Conservation (phyloP, 768 basidiomycete species). For the Russula brevipes region DNA sequence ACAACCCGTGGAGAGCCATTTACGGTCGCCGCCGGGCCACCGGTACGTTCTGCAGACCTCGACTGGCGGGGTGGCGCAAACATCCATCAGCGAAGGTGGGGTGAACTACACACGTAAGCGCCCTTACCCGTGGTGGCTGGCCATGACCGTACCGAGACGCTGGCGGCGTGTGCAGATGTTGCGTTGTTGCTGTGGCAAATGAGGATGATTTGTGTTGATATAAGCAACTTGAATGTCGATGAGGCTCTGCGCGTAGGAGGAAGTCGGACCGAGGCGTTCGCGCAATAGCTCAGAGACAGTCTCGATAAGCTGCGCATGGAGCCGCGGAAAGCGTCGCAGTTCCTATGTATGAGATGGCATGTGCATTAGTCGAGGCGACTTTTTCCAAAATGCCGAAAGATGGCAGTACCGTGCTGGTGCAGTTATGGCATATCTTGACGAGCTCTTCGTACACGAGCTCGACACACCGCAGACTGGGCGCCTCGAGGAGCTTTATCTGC, state of each 20-base stretch:
- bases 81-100: slow-evolving; percentile 7
- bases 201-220: slow-evolving; percentile 99
- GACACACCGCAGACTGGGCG: slow-evolving; percentile 91
- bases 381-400: not conserved
- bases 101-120: not conserved
- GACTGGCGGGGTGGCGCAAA: slow-evolving; percentile 39
- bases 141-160: slow-evolving; percentile 40
- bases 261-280: slow-evolving; percentile 93
- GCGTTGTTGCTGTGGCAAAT: slow-evolving; percentile 76
- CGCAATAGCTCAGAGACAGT: slow-evolving; percentile 94
- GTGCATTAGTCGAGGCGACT: not conserved
- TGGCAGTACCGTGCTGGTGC: slow-evolving; percentile 73
- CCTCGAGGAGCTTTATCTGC: slow-evolving; percentile 93
- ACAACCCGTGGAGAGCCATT: slow-evolving; percentile 32
- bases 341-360: slow-evolving; percentile 54
- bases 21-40: slow-evolving; percentile 39
- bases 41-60: slow-evolving; percentile 50
- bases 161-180: slow-evolving; percentile 48
- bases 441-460: slow-evolving; percentile 98
- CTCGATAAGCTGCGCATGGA: slow-evolving; percentile 92
- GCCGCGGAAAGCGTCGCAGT: slow-evolving; percentile 87
- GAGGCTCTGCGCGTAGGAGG: slow-evolving; percentile 92
- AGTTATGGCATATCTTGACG: slow-evolving; percentile 99
- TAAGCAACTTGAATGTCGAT: slow-evolving; percentile 98
- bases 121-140: slow-evolving; percentile 46